Conservation (phyloP, 2,329 filamentous ascomycete genomes). For the Cadophora sp. region DNA sequence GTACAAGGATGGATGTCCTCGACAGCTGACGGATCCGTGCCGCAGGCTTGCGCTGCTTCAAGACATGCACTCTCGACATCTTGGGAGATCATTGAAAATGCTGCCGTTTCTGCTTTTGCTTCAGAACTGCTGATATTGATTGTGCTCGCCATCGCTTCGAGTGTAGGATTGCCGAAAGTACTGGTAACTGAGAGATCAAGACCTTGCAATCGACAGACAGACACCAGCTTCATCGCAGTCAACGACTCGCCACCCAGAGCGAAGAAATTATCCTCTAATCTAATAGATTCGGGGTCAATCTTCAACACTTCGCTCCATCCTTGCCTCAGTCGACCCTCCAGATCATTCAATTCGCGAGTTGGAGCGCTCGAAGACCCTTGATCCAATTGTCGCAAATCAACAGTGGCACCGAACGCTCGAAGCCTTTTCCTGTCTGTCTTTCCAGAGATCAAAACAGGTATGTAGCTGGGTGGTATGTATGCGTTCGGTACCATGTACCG, state of each 20-base stretch:
- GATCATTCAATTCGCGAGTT: background rate
- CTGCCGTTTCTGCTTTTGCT: slow-evolving; percentile 20
- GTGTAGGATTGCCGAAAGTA: slow-evolving; percentile 51
- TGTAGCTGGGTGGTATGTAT: slow-evolving; percentile 43
- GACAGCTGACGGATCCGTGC: slow-evolving; percentile 33
- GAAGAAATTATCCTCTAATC: slow-evolving; percentile 49
- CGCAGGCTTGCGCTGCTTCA: slow-evolving; percentile 40
- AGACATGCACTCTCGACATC: slow-evolving; percentile 29
- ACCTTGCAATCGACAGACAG: slow-evolving; percentile 43
- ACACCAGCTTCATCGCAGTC: slow-evolving; percentile 53
- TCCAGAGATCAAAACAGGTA: slow-evolving; percentile 45
- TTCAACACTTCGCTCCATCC: slow-evolving; percentile 33
- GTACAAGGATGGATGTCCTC: slow-evolving; percentile 51
- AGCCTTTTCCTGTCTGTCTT: slow-evolving; percentile 49
- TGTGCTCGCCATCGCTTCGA: slow-evolving; percentile 53
- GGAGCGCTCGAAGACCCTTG: background rate
- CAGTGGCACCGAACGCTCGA: slow-evolving; percentile 9
- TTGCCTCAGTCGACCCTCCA: slow-evolving; percentile 27
- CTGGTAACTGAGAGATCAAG: slow-evolving; percentile 50
- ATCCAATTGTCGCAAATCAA: slow-evolving; percentile 13
- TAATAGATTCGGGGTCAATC: slow-evolving; percentile 30
- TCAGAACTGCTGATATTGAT: slow-evolving; percentile 30
- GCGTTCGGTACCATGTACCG: slow-evolving; percentile 47
- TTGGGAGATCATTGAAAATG: slow-evolving; percentile 41
- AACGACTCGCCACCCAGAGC: slow-evolving; percentile 48